These are phyloP conservation scores for sweet orange (Citrus sinensis) DNA, from an alignment of 345 rosid genomes.

Conservation along the genomic window DVS_A1.0 CM039163.1:46087001-46087500, in stretches of 20 bases:
- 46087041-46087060: neutral
- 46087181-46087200: too few species aligned
- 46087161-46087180: neutral
- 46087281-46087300: neutral
- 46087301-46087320: too few species aligned
- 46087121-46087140: neutral
- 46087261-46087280: neutral
- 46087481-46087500: conserved; percentile 41
- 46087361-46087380: neutral
- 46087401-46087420: conserved; percentile 70
- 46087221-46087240: conserved; percentile 10
- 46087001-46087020: neutral
- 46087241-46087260: neutral
- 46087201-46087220: neutral
- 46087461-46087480: conserved; percentile 30
- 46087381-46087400: conserved; percentile 52
- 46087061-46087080: too few species aligned
- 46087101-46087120: neutral
- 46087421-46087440: conserved; percentile 53
- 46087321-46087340: neutral
- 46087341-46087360: neutral
- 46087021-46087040: too few species aligned
- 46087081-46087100: neutral
- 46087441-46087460: conserved; percentile 50
- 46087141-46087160: neutral